These are phyloP conservation scores for Neurospora sp. DNA, from an alignment of 495 filamentous ascomycete species.

Conservation along the genomic window DNA sequence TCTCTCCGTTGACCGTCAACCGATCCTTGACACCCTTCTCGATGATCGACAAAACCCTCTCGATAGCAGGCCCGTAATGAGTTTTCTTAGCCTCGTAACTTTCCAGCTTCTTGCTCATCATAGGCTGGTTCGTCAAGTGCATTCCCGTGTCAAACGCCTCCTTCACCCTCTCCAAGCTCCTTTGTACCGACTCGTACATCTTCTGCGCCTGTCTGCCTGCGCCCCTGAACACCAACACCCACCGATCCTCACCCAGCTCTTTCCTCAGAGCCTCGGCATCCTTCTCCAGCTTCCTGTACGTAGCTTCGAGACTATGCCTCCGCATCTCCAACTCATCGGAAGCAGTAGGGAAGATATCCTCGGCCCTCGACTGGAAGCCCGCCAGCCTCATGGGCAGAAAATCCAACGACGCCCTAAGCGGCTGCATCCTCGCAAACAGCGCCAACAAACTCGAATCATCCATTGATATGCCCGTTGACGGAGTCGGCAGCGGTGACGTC, in stretches of 20 bases:
- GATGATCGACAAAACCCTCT: constrained; percentile 79
- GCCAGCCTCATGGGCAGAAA: constrained; percentile 94
- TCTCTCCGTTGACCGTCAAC: constrained; percentile 89
- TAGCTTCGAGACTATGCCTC: constrained; percentile 57
- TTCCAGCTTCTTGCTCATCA: constrained; percentile 70
- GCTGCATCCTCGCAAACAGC: constrained; percentile 90
- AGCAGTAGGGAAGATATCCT: constrained; percentile 69
- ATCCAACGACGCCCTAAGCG: constrained; percentile 81
- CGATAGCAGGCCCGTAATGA: constrained; percentile 92
- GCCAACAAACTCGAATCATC: constrained; percentile 77
- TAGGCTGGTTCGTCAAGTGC: constrained; percentile 55
- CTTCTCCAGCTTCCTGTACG: constrained; percentile 70
- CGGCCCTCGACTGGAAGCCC: constrained; percentile 69
- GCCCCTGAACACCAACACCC: constrained; percentile 88
- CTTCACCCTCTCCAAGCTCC: constrained; percentile 70
- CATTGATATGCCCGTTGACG: constrained; percentile 47
- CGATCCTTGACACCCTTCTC: constrained; percentile 86
- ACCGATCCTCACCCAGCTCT: constrained; percentile 88
- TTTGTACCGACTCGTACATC: constrained; percentile 86
- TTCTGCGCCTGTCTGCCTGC: constrained; percentile 88
- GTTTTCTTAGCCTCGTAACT: constrained; percentile 91
- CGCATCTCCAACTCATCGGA: constrained; percentile 78
- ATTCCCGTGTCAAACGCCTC: constrained; percentile 67
- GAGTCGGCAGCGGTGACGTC: constrained; percentile 45
- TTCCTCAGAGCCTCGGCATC: constrained; percentile 80